These are phyloP conservation scores for Clavariopsis aquatica DNA, from an alignment of 495 filamentous ascomycete species.

Conservation along the genomic window DNA sequence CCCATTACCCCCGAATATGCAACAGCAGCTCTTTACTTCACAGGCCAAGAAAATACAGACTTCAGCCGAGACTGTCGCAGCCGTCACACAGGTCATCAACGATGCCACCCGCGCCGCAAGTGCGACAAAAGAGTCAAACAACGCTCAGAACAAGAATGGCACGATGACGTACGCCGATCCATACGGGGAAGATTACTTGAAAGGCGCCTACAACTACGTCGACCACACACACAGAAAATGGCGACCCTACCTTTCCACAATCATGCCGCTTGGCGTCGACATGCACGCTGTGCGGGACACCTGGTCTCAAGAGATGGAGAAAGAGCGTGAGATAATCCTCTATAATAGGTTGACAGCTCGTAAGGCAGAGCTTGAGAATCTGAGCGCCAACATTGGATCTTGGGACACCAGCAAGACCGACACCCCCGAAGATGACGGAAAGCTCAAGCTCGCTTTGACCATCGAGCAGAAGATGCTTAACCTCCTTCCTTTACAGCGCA, in stretches of 20 bases:
- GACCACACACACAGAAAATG: constrained; percentile 72
- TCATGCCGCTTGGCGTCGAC: constrained; percentile 86
- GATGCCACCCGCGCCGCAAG: constrained; percentile 46
- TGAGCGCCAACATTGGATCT: constrained; percentile 77
- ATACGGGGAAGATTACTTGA: constrained; percentile 52
- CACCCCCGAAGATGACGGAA: constrained; percentile 70
- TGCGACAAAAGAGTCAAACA: constrained; percentile 3
- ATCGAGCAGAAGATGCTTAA: constrained; percentile 90
- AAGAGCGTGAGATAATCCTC: constrained; percentile 81
- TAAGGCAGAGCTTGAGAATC: constrained; percentile 75
- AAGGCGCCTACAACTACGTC: constrained; percentile 69
- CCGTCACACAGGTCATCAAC: constrained; percentile 57
- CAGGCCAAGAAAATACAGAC: constrained; percentile 63
- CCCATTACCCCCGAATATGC: constrained; percentile 69
- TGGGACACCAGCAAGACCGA: constrained; percentile 79
- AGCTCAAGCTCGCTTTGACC: constrained; percentile 81
- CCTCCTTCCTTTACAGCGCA: constrained; percentile 80
- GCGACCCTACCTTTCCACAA: constrained; percentile 75
- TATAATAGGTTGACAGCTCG: constrained; percentile 86
- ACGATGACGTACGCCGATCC: constrained; percentile 50
- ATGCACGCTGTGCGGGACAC: constrained; percentile 42
- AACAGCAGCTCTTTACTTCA: constrained; percentile 72
- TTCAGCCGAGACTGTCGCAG: constrained; percentile 57
- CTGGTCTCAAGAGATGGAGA: constrained; percentile 58
- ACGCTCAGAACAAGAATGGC: neutral